These are phyloP conservation scores for Oenanthe javanica DNA, from an alignment of 140 eudicot genomes.

Conservation along the genomic window DNA sequence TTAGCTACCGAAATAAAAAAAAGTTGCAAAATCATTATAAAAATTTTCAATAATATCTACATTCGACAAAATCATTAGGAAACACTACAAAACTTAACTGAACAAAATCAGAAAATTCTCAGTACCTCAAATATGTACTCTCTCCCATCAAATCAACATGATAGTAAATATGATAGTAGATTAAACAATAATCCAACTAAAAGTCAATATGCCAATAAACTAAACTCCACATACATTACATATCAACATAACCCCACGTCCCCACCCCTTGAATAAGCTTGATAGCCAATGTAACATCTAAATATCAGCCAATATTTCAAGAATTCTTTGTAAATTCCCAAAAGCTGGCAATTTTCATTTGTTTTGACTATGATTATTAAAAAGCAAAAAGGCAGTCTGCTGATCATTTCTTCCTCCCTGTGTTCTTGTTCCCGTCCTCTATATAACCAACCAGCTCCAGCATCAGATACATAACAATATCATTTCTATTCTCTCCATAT, in stretches of 20 bases:
- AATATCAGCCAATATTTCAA: neutral
- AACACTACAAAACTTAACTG: neutral
- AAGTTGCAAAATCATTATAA: no score
- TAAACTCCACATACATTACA: neutral
- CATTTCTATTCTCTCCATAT: neutral
- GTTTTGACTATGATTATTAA: neutral
- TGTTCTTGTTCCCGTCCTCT: no score
- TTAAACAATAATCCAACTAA: neutral
- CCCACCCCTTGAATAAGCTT: constrained; percentile 1
- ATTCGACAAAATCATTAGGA: neutral
- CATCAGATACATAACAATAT: no score
- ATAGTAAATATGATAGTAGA: no score
- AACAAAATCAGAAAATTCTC: neutral
- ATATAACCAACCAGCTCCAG: no score
- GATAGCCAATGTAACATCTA: neutral
- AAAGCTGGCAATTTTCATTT: constrained; percentile 3
- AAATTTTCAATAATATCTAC: neutral
- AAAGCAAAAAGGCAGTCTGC: no score
- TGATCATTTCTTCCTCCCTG: no score
- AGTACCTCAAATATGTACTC: neutral
- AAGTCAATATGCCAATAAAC: neutral
- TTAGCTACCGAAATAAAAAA: no score
- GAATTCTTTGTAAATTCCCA: neutral
- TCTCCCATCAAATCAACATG: neutral
- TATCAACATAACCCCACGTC: no score